Evolutionary conservation across 2,329 filamentous ascomycete genomes (phyloP).

Genomic region (Daldinia eschscholtzii): DNA sequence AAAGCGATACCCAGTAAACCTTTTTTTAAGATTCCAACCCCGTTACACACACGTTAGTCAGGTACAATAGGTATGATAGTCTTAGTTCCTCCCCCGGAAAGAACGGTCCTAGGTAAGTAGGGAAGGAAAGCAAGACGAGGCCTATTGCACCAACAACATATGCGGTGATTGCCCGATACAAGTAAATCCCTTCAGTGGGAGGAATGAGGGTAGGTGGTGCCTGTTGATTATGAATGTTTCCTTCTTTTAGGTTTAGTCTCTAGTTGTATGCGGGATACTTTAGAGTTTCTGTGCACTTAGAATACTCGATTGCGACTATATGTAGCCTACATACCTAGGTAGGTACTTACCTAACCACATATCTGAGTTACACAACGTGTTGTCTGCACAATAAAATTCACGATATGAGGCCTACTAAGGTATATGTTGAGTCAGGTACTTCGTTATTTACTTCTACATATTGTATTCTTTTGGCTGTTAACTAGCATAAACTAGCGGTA

Average conservation of each 20-base stretch:
- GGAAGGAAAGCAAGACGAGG: too few relatives aligned
- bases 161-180: too few relatives aligned
- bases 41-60: not conserved
- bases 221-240: not conserved
- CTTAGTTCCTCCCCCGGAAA: not conserved
- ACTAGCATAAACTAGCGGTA: not conserved
- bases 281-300: not conserved
- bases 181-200: not conserved
- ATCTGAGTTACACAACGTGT: slow-evolving; percentile 1
- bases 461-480: too few relatives aligned
- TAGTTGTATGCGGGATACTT: not conserved
- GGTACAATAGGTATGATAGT: too few relatives aligned
- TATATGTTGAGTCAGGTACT: too few relatives aligned
- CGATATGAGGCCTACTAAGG: not conserved
- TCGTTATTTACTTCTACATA: too few relatives aligned
- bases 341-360: not conserved
- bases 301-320: not conserved
- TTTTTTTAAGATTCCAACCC: not conserved
- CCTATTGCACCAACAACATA: not conserved
- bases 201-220: not conserved
- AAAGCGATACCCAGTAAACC: not conserved
- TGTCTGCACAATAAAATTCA: not conserved
- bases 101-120: not conserved
- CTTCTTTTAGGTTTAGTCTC: not conserved
- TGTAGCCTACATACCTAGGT: not conserved